Percentiles rank a stretch among this genome's conserved stretches.
Evolutionary conservation across 2,329 filamentous ascomycete genomes (phyloP).

Genomic region (Aspergillus sp.): DNA sequence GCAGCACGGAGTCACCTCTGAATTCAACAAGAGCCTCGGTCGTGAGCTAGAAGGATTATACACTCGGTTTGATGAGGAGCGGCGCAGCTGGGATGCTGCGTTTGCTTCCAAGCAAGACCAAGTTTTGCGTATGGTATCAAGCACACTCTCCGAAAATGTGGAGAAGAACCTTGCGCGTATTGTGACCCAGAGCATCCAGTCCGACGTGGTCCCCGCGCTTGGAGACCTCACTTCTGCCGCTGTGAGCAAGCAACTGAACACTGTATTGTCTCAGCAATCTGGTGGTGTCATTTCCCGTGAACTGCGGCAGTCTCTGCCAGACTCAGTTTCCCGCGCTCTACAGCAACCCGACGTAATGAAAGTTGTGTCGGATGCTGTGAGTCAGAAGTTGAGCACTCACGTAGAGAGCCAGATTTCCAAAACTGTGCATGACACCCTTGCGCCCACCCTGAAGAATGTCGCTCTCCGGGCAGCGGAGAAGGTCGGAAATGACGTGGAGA

Average conservation of each 20-base stretch:
- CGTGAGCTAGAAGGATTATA: slow-evolving; percentile 58
- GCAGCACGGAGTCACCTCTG: slow-evolving; percentile 47
- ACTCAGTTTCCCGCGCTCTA: slow-evolving; percentile 65
- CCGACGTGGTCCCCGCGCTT: slow-evolving; percentile 73
- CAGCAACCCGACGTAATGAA: slow-evolving; percentile 73
- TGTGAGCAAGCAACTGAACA: slow-evolving; percentile 69
- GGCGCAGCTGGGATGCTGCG: slow-evolving; percentile 62
- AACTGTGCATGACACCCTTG: slow-evolving; percentile 62
- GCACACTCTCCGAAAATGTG: slow-evolving; percentile 68
- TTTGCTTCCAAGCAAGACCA: slow-evolving; percentile 67
- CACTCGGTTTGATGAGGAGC: slow-evolving; percentile 67
- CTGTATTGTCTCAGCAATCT: slow-evolving; percentile 66
- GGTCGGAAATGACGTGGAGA: slow-evolving; percentile 67
- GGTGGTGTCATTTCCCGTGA: slow-evolving; percentile 69
- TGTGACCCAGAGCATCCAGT: slow-evolving; percentile 72
- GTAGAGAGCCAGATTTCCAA: slow-evolving; percentile 69
- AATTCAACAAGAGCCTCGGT: slow-evolving; percentile 49
- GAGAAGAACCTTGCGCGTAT: slow-evolving; percentile 76
- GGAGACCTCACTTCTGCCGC: slow-evolving; percentile 65
- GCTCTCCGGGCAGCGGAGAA: slow-evolving; percentile 67
- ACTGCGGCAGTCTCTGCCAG: slow-evolving; percentile 68
- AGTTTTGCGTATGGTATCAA: slow-evolving; percentile 66
- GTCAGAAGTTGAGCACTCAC: slow-evolving; percentile 63
- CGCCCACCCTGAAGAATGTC: slow-evolving; percentile 65
- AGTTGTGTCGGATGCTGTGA: slow-evolving; percentile 69